Base-by-base conservation (phyloP, 495 filamentous ascomycete species). In the Neurospora discreta region DNA sequence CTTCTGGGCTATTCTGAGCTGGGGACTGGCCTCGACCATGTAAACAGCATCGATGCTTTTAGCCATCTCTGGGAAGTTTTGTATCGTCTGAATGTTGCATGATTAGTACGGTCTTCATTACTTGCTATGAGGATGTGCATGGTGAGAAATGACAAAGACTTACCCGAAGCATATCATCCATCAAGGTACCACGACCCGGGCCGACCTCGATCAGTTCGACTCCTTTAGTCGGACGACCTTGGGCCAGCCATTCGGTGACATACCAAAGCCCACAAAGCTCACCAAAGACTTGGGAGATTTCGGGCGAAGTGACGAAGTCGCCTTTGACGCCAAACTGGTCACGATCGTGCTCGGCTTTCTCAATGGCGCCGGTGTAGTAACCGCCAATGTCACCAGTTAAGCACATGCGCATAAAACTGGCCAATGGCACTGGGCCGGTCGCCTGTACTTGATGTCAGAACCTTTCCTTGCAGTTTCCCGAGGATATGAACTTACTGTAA, bases 341-440 rank as follows among this genome's bases (percentile, higher is more conserved):
- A 15, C 86, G 85, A 33, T 84, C 89, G 68, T 85, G 79, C 26
- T 60, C 52, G 5, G 52, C 30, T 16, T 33, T 60, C 71, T 84
- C 83, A 42, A 87, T 82, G 40, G 87, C 87, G 3, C 90, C 87
- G 6, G 93, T 97, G 82, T 99, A 99, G 84, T 99, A 99, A 60
- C 95, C 95, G 71, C 92, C 93, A n/a, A 91, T 84, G 69, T 93
- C 90, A 15, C 91, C 91, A 16, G 94, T 98, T 74, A 99, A 89
- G 79, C 95, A 97, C 89, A 98, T 95, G 77, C 95, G 94, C 95
- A 99, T 99, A 81, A 93, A 99, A 43, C 92, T 88, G 33, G 95
- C 94, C 70, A 99, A 88, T 5, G 95, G 91, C 46, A 98, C 90
- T 6, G 95, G 95, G 3, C 95, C 95, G 18, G 95, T 98, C 69